Evolutionary conservation across 169 alveolate species (phyloP).

Genomic region (Theileria annulata): DNA sequence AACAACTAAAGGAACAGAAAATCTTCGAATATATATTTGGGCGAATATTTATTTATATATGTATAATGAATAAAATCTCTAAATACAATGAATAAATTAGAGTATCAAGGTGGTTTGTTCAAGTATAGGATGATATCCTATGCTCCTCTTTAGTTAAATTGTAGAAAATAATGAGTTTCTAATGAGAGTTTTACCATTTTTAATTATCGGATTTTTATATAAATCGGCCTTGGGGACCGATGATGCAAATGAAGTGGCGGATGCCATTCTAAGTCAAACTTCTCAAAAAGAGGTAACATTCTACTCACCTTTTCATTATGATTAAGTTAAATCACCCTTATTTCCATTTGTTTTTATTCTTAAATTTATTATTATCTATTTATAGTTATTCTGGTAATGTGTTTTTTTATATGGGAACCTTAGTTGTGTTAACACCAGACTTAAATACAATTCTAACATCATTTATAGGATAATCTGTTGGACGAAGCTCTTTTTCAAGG

Average conservation of each 20-base stretch:
- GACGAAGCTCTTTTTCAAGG: constrained; percentile 64
- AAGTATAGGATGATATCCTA: not conserved
- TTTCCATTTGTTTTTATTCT: not conserved
- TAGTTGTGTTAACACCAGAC: not conserved
- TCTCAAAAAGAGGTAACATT: not conserved
- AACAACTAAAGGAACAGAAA: not conserved
- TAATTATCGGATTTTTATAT: constrained; percentile 15
- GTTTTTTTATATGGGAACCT: not conserved
- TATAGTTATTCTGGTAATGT: not conserved
- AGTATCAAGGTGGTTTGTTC: not conserved
- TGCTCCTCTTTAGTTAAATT: not conserved
- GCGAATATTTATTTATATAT: not conserved
- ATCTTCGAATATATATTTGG: not conserved
- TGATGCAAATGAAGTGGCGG: not conserved
- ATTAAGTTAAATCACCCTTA: not conserved
- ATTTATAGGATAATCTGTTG: constrained; percentile 29
- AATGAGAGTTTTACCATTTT: not conserved
- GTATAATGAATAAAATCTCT: not conserved
- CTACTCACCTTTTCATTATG: not conserved
- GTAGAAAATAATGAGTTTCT: not conserved
- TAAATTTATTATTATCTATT: not conserved
- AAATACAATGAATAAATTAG: not conserved
- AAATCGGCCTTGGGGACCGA: not conserved
- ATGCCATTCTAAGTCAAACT: not conserved
- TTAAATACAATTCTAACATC: not conserved